A percentile compares a stretch with the other conserved stretches of the same genome.
These are phyloP conservation scores for Alternaria angustiovoidea DNA, from an alignment of 2,329 filamentous ascomycete genomes.

Conservation along the genomic window DNA sequence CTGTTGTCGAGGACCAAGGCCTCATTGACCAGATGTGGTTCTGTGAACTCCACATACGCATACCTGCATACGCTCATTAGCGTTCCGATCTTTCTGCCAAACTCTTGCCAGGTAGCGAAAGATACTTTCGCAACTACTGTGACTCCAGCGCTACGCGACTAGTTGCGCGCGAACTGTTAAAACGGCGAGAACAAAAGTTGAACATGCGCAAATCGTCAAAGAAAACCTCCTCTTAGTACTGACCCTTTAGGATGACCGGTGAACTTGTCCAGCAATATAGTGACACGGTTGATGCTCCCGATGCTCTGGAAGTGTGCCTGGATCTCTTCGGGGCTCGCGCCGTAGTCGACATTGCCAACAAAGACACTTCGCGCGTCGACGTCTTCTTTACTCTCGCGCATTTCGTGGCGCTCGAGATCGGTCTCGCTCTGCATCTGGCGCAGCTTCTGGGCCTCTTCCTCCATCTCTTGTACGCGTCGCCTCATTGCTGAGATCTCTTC, in stretches of 20 bases:
- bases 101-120: conserved; percentile 66
- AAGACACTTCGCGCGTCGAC: conserved; percentile 96
- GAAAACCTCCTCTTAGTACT: conserved; percentile 58
- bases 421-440: conserved; percentile 67
- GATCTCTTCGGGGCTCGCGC: conserved; percentile 95
- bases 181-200: not conserved
- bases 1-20: conserved; percentile 96
- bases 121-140: conserved; percentile 20
- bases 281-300: conserved; percentile 96
- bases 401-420: conserved; percentile 82
- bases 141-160: conserved; percentile 1
- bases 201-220: conserved; percentile 30
- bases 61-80: conserved; percentile 72
- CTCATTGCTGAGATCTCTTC: conserved; percentile 61
- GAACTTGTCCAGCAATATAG: conserved; percentile 97
- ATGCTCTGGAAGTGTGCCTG: conserved; percentile 98
- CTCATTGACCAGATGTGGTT: conserved; percentile 90
- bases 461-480: conserved; percentile 63
- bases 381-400: conserved; percentile 93
- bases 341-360: conserved; percentile 98
- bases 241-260: conserved; percentile 99
- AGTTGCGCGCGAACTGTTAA: not conserved
- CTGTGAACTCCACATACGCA: conserved; percentile 97
- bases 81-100: conserved; percentile 62
- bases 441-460: conserved; percentile 66